Percentiles rank a stretch among this genome's conserved stretches.
Conservation (phyloP, 371 early-diverging fungal genomes). For the Mucor indicus region DNA sequence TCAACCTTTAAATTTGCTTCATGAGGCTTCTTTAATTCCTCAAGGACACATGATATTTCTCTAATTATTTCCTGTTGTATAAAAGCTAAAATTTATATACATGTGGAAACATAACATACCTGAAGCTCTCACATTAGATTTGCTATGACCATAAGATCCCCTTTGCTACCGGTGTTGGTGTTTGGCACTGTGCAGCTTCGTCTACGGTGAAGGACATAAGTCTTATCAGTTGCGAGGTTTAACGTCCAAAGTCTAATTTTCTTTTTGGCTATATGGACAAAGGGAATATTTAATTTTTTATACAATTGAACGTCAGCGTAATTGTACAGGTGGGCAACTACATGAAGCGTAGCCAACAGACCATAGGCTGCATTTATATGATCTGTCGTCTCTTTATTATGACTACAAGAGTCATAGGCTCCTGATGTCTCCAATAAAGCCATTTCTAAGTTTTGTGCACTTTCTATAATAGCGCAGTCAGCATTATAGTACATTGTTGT, state of each 20-base stretch:
- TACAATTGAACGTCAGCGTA: neutral
- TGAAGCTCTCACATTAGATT: constrained; percentile 2
- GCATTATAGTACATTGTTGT: neutral
- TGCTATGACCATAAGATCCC: neutral
- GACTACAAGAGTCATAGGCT: neutral
- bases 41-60: neutral
- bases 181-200: neutral
- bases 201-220: neutral
- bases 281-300: constrained; percentile 2
- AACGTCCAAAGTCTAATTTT: neutral
- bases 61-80: neutral
- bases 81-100: neutral
- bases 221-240: too few species aligned
- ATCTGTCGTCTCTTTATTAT: neutral
- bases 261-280: constrained; percentile 2
- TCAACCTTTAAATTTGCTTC: neutral
- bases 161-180: neutral
- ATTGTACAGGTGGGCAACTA: neutral
- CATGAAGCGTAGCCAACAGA: neutral
- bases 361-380: constrained; percentile 2
- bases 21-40: neutral
- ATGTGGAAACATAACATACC: neutral
- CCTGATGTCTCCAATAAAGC: too few species aligned
- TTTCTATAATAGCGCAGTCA: neutral
- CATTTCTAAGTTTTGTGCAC: too few species aligned